These are phyloP conservation scores for Spinacia oleracea DNA, from an alignment of 179 eudicot genomes.

Conservation along the genomic window DNA sequence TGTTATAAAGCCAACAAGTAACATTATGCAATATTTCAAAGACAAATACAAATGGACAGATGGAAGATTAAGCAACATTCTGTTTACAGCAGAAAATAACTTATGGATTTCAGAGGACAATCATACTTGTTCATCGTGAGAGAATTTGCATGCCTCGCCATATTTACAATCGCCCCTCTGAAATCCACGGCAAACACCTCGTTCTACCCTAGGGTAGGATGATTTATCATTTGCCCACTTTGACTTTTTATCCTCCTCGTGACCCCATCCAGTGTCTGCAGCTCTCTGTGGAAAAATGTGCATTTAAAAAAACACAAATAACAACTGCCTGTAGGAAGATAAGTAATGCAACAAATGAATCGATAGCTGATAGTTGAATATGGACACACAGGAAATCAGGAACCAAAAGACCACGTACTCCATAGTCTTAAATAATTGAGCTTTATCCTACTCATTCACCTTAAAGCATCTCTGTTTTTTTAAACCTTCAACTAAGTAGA, in stretches of 20 bases:
- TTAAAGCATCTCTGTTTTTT: too few relatives aligned
- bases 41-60: background rate
- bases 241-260: too few relatives aligned
- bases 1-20: background rate
- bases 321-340: background rate
- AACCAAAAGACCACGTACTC: background rate
- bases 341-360: background rate
- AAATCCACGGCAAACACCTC: too few relatives aligned
- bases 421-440: background rate
- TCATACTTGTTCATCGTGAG: too few relatives aligned
- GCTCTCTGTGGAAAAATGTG: constrained; percentile 61
- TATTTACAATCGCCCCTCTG: too few relatives aligned
- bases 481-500: background rate
- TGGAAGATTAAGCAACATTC: background rate
- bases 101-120: too few relatives aligned
- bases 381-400: background rate
- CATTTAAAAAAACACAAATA: constrained; percentile 12
- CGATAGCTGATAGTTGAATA: background rate
- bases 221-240: too few relatives aligned
- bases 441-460: background rate
- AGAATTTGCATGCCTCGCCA: too few relatives aligned
- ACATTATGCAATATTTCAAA: background rate
- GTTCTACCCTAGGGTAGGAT: too few relatives aligned
- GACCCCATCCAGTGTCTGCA: constrained; percentile 79
- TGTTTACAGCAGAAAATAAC: too few relatives aligned